These are phyloP conservation scores for Cnidoscolus chayamansa DNA, from an alignment of 441 rosid genomes.

Conservation along the genomic window DNA sequence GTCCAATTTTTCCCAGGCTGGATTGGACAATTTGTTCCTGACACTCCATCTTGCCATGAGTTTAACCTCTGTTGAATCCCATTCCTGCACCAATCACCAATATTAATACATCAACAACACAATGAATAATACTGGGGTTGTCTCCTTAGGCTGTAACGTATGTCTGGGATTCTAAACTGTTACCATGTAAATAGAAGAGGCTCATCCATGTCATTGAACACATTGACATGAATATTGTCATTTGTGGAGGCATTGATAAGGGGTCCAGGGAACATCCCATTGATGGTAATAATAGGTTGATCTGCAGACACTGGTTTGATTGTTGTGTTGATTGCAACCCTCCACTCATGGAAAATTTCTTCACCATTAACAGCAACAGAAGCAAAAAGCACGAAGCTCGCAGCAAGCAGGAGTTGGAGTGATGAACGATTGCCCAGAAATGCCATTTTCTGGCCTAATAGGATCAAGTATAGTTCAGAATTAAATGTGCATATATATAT, in stretches of 20 bases:
- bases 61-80: constrained; percentile 53
- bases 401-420: neutral
- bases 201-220: constrained; percentile 54
- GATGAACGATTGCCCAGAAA: neutral
- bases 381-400: neutral
- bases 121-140: too few relatives aligned
- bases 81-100: constrained; percentile 29
- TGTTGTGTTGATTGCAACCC: constrained; percentile 29
- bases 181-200: constrained; percentile 64
- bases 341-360: constrained; percentile 42
- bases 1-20: constrained; percentile 69
- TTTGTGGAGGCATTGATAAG: constrained; percentile 51
- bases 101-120: too few relatives aligned
- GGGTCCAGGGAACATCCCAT: constrained; percentile 71
- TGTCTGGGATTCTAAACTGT: too few relatives aligned
- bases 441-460: neutral
- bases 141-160: too few relatives aligned
- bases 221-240: constrained; percentile 47
- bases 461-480: neutral
- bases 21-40: constrained; percentile 79
- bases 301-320: constrained; percentile 18
- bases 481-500: neutral
- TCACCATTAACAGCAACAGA: constrained; percentile 14
- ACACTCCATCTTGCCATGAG: constrained; percentile 91
- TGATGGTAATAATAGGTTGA: constrained; percentile 56